Percentiles rank a stretch among this genome's conserved stretches.
Evolutionary conservation across 2,329 filamentous ascomycete genomes (phyloP).

Genomic region (Fusarium floridanum): DNA sequence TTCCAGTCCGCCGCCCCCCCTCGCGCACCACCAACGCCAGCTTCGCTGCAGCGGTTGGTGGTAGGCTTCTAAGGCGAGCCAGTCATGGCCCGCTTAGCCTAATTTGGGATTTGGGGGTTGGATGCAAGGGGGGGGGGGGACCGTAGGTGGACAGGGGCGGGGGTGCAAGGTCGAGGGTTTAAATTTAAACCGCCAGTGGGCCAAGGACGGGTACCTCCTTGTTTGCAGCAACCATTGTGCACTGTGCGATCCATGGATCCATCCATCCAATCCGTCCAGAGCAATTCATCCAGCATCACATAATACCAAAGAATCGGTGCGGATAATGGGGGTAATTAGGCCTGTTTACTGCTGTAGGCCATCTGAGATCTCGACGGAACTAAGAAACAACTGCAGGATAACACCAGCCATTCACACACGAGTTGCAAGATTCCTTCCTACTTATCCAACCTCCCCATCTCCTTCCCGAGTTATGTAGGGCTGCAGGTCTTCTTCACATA

Average conservation of each 20-base stretch:
- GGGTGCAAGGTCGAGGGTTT: conserved; percentile 36
- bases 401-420: conserved; percentile 10
- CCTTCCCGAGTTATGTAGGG: conserved; percentile 13
- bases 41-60: too few species aligned
- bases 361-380: conserved; percentile 34
- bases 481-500: conserved; percentile 17
- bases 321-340: conserved; percentile 14
- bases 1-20: too few species aligned
- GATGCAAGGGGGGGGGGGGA: too few species aligned
- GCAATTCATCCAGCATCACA: background rate
- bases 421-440: conserved; percentile 29
- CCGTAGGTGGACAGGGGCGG: conserved; percentile 4
- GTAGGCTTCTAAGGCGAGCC: too few species aligned
- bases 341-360: conserved; percentile 6
- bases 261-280: background rate
- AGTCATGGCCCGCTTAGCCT: too few species aligned
- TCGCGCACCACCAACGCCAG: too few species aligned
- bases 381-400: conserved; percentile 29
- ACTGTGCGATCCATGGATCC: conserved; percentile 33
- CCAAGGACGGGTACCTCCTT: conserved; percentile 24
- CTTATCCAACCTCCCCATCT: conserved; percentile 7
- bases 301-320: conserved; percentile 12
- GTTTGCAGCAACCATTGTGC: conserved; percentile 14
- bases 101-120: too few species aligned
- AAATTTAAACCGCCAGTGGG: conserved; percentile 46